Conservation (phyloP, 2,329 filamentous ascomycete genomes). For the Pezicula neosporulosa region DNA sequence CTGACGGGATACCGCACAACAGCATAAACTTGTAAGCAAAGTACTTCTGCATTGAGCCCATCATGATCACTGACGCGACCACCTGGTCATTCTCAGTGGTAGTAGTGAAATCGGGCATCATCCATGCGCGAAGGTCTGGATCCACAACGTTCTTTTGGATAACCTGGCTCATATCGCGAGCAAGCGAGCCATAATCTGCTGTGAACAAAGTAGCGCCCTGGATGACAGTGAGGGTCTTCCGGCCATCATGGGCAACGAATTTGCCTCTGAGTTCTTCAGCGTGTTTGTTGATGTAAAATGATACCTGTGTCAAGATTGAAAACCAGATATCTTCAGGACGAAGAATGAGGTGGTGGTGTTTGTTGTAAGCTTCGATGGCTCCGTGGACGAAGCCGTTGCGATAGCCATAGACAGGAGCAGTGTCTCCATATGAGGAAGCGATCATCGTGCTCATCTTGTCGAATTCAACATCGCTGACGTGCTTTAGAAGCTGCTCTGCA, state of each 20-base stretch:
- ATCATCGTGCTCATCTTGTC: slow-evolving; percentile 3
- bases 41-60: slow-evolving; percentile 47
- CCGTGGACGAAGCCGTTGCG: slow-evolving; percentile 37
- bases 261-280: slow-evolving; percentile 37
- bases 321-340: slow-evolving; percentile 53
- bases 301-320: slow-evolving; percentile 45
- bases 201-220: slow-evolving; percentile 12
- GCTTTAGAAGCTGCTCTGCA: background rate
- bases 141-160: slow-evolving; percentile 40
- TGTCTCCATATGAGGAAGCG: no score
- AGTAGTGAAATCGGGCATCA: slow-evolving; percentile 49
- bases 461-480: slow-evolving; percentile 22
- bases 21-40: slow-evolving; percentile 33
- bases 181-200: slow-evolving; percentile 28
- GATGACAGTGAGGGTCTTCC: slow-evolving; percentile 29
- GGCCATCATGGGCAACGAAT: slow-evolving; percentile 40
- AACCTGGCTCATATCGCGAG: slow-evolving; percentile 30
- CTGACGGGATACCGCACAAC: slow-evolving; percentile 46
- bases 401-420: slow-evolving; percentile 10
- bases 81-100: slow-evolving; percentile 41
- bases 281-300: slow-evolving; percentile 42
- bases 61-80: slow-evolving; percentile 44
- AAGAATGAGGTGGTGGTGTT: slow-evolving; percentile 41
- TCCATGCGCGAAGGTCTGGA: slow-evolving; percentile 38
- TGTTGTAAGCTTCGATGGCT: slow-evolving; percentile 36